Conservation (phyloP, 116 monocot species). For the Trichopus zeylanicus region DNA sequence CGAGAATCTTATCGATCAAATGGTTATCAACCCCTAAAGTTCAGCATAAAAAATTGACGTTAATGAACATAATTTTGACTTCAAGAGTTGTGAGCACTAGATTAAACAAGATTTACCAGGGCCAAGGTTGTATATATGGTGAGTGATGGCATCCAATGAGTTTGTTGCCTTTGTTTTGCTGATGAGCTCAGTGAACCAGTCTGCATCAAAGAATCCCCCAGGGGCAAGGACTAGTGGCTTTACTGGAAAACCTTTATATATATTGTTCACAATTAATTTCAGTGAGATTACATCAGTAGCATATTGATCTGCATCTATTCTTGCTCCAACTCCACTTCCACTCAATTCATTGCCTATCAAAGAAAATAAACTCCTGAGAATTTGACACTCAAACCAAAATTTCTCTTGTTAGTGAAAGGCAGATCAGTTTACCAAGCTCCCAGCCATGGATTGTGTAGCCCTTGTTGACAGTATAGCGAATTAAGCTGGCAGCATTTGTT, state of each 20-base stretch:
- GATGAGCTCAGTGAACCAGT: conserved; percentile 60
- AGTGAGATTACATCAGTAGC: conserved; percentile 56
- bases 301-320: conserved; percentile 58
- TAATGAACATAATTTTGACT: neutral
- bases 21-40: conserved; percentile 55
- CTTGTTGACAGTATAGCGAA: conserved; percentile 69
- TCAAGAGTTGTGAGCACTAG: too few species aligned
- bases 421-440: conserved; percentile 71
- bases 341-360: conserved; percentile 77
- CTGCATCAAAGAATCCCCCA: conserved; percentile 83
- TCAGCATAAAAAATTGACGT: neutral
- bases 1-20: conserved; percentile 68
- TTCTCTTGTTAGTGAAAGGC: neutral
- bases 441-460: conserved; percentile 77
- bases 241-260: conserved; percentile 28
- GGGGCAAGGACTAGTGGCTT: conserved; percentile 75
- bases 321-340: conserved; percentile 70
- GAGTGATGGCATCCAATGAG: conserved; percentile 63
- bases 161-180: conserved; percentile 48
- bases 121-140: conserved; percentile 96
- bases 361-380: neutral
- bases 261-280: conserved; percentile 35
- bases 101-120: conserved; percentile 44
- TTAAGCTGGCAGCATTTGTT: conserved; percentile 69
- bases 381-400: neutral